A percentile compares a stretch with the other conserved stretches of the same genome.
Conservation (phyloP, 2,329 filamentous ascomycete species). For the Fusarium buxicola region DNA sequence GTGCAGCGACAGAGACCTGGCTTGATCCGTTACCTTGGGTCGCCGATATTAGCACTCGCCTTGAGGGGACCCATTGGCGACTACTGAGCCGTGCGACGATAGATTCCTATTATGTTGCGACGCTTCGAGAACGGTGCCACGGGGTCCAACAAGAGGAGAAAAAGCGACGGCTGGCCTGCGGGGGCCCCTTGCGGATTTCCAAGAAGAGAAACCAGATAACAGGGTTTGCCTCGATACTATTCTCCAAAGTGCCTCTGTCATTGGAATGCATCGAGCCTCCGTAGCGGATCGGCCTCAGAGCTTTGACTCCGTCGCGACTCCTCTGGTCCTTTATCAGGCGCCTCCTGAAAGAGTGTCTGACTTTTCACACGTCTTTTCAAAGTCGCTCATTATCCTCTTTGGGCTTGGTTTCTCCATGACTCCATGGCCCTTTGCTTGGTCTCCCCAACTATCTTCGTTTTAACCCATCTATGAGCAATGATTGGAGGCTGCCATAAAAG, state of each 20-base stretch:
- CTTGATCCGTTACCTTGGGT: constrained; percentile 23
- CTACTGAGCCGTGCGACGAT: constrained; percentile 26
- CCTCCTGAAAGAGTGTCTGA: constrained; percentile 33
- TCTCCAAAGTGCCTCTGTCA: constrained; percentile 18
- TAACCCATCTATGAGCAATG: constrained; percentile 29
- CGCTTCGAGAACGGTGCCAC: constrained; percentile 38
- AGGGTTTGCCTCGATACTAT: constrained; percentile 29
- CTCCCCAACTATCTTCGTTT: constrained; percentile 32
- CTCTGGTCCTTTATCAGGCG: constrained; percentile 17
- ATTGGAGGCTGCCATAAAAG: constrained; percentile 24
- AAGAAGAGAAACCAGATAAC: constrained; percentile 23
- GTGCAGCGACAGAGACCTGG: constrained; percentile 12
- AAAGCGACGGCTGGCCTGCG: constrained; percentile 15
- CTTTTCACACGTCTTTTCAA: constrained; percentile 29
- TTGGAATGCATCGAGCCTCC: constrained; percentile 35
- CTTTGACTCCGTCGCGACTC: constrained; percentile 26
- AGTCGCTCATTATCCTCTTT: constrained; percentile 44
- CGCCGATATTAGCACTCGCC: constrained; percentile 19
- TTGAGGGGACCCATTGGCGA: constrained; percentile 40
- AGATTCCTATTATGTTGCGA: constrained; percentile 41
- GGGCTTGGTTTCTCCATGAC: constrained; percentile 40
- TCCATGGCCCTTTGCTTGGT: constrained; percentile 41
- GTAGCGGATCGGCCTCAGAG: constrained; percentile 30
- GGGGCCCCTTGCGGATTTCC: constrained; percentile 19
- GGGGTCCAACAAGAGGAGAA: constrained; percentile 27